Base-by-base conservation (phyloP, 2,329 filamentous ascomycete species). In the Nemania serpens region DNA sequence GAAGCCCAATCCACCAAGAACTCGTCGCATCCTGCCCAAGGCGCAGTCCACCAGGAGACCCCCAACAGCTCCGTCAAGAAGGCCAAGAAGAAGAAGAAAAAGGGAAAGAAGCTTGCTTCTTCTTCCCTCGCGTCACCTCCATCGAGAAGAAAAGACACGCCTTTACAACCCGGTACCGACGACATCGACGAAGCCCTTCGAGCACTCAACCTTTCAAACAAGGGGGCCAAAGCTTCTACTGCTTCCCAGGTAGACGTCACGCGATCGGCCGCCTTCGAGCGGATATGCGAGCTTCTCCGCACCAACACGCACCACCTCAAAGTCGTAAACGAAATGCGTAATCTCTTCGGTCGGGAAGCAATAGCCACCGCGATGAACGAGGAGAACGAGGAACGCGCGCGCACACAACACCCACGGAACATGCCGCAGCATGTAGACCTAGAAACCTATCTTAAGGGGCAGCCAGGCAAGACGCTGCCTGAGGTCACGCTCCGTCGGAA, bases 251-350 rank as follows among this genome's bases (percentile, higher is more conserved):
- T 47, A 9, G 59, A 62, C 7, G 57, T 45, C 9, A 47, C 68
- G 1, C 56, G 56, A 11, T 25, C 59, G 5, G 62, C 53, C 25
- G 67, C 69, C 4, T 75, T 75, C 57, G 71, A 71, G 12, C 69
- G 74, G 12, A 72, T 77, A 43, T 78, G 77, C 58, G 70, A 76
- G 33, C 75, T 84, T 6, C 73, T 86, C 1, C 74, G 76, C 33
- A 79, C 85, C 69, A 83, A 83, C 67, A 85, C 88, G 0, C 84
- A 90, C 66, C 86, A 93, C 68, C 83, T 99, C 11, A 93, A 94
- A 72, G 91, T 91, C 7, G 82, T 89, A 37, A 96, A 97, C 70
- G 95, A 99, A 78, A 97, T 99, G 92, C 89, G 83, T 52, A 79
- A 77, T 33, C 74, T 87, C 2, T 87, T 83, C 73, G 85, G 81